Evolutionary conservation across 345 rosid genomes (phyloP), one percentile per base, ranked within the genome.

Genomic region (Salix suchowensis): DNA sequence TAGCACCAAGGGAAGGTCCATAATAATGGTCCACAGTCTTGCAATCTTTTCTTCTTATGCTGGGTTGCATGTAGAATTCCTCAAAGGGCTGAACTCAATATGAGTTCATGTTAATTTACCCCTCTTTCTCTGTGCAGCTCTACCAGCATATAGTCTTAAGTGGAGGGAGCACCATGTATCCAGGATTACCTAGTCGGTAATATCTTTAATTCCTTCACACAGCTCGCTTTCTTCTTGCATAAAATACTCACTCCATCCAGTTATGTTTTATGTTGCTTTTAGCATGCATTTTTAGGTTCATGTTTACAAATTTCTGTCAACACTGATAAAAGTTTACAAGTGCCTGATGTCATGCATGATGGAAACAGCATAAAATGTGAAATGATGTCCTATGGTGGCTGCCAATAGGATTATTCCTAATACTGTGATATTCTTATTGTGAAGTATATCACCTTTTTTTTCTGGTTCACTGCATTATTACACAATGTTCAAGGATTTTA

Each of bases 131-230:
- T 73, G 16, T 85, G 81, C 91, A 96, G 98, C 92, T 96, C 74
- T 96, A 96, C 80, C 98, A 96, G 84, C 99, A 93, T 79, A 96
- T 96, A 73, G 99, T 96, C 42, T 85, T 96, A 85, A 93, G 99
- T 77, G 99, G 99, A 79, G 99, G 98, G 80, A 96, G 99, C 88
- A 93, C 99, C 77, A 96, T 96, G 99, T 91, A 93, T 70, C 99
- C 98, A 30, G 99, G 99, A 76, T 87, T 96, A 71, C 99, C 98
- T 85, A 96, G 99, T 83, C 93, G 98, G 99, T 96, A 88, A 76
- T 81, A 36, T 32, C 15, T 39, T 58, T 34, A 10, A 16, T 46
- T 54, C 50, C 30, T 37, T 58, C n/a, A 60, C 42, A 50, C 46
- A 2, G 40, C 6, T 5, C 64, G 2, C 42, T 48, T 71, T 67